These are phyloP conservation scores for Paracamarosporium sp. DNA, from an alignment of 2,329 filamentous ascomycete genomes.

Conservation along the genomic window DNA sequence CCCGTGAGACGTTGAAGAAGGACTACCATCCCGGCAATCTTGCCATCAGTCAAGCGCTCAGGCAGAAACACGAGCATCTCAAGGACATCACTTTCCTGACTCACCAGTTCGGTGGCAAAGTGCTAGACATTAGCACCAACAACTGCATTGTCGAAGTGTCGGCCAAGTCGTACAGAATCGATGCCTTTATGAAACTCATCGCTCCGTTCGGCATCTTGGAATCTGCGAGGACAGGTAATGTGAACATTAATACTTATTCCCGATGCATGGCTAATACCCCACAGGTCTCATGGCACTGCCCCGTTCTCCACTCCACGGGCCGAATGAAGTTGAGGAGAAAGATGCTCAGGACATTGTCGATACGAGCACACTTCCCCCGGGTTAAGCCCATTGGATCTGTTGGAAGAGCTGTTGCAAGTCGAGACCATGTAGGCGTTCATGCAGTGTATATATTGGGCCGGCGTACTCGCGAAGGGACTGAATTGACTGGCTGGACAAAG, in stretches of 20 bases:
- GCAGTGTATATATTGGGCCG: slow-evolving; percentile 15
- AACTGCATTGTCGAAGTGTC: slow-evolving; percentile 98
- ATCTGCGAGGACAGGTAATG: slow-evolving; percentile 81
- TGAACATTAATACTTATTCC: slow-evolving; percentile 9
- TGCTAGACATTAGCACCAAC: slow-evolving; percentile 96
- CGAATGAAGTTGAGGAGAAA: slow-evolving; percentile 76
- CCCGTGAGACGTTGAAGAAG: slow-evolving; percentile 49
- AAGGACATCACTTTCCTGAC: slow-evolving; percentile 95
- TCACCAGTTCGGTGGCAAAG: slow-evolving; percentile 97
- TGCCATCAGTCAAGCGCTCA: slow-evolving; percentile 83
- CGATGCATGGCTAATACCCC: slow-evolving; percentile 17
- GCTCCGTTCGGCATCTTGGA: slow-evolving; percentile 95
- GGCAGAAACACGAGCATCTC: slow-evolving; percentile 97
- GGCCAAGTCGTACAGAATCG: slow-evolving; percentile 90
- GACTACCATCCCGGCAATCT: slow-evolving; percentile 93
- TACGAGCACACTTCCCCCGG: slow-evolving; percentile 89
- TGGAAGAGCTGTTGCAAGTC: neutral
- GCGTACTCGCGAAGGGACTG: slow-evolving; percentile 10
- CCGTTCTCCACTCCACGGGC: slow-evolving; percentile 82
- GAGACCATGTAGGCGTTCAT: slow-evolving; percentile 8
- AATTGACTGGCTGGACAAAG: slow-evolving; percentile 3
- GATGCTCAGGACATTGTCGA: slow-evolving; percentile 96
- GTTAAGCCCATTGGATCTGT: slow-evolving; percentile 59
- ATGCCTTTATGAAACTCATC: slow-evolving; percentile 97
- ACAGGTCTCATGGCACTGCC: slow-evolving; percentile 92